Evolutionary conservation across 352 stramenopile genomes (phyloP).

Genomic region (Pythium myriotylum): DNA sequence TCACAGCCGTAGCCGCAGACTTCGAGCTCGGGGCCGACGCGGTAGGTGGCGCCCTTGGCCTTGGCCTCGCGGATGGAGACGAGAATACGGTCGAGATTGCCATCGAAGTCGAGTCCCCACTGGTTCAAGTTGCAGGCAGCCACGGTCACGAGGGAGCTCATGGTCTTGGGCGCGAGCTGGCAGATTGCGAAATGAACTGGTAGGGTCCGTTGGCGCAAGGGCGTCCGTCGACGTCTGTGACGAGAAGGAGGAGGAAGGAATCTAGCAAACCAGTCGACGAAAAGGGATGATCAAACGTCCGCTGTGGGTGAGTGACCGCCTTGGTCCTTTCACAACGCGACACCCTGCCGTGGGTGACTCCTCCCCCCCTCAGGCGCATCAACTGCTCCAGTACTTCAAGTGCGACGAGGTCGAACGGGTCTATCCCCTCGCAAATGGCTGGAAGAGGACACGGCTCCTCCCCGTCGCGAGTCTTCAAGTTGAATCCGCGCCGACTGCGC

Average conservation of each 20-base stretch:
- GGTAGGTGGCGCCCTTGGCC: constrained; percentile 83
- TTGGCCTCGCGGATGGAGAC: constrained; percentile 92
- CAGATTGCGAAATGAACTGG: constrained; percentile 18
- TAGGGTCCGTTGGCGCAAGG: not conserved
- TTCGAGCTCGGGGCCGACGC: constrained; percentile 97
- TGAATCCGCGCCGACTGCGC: not conserved
- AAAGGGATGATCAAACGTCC: too few species aligned
- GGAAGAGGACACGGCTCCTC: not conserved
- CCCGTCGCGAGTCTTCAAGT: not conserved
- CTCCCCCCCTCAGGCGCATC: too few species aligned
- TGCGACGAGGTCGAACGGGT: not conserved
- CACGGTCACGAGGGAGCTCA: constrained; percentile 92
- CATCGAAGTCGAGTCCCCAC: constrained; percentile 99
- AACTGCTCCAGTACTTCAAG: constrained; percentile 5
- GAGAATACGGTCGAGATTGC: constrained; percentile 94
- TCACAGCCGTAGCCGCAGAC: constrained; percentile 98
- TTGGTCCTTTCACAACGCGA: too few species aligned
- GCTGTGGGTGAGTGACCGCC: too few species aligned
- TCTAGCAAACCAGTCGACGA: too few species aligned
- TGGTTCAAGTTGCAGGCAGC: constrained; percentile 99
- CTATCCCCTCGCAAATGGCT: too few species aligned
- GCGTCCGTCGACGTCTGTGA: too few species aligned
- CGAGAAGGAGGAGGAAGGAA: too few species aligned
- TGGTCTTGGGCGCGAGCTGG: constrained; percentile 22
- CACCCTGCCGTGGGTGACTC: too few species aligned